A percentile compares a stretch with the other conserved stretches of the same genome.
These are phyloP conservation scores for Alternaria gansuensis DNA, from an alignment of 2,329 filamentous ascomycete genomes.

Conservation along the genomic window DNA sequence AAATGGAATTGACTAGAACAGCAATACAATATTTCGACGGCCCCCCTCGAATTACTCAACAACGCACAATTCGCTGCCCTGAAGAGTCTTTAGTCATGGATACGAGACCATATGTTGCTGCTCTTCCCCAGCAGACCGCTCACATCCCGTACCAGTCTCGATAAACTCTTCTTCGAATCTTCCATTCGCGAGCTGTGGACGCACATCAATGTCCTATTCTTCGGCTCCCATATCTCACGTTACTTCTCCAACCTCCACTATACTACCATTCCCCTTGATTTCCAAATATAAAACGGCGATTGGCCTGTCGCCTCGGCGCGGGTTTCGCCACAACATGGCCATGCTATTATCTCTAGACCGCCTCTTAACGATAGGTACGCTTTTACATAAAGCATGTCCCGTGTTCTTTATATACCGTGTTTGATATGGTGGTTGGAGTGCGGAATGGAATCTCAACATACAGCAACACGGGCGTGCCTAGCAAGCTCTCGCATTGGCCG, in stretches of 20 bases:
- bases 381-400: background rate
- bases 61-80: background rate
- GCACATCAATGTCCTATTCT: conserved; percentile 8
- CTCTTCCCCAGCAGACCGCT: background rate
- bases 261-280: background rate
- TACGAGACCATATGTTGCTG: background rate
- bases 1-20: conserved; percentile 1
- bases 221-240: background rate
- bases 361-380: background rate
- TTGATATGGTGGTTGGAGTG: background rate
- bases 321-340: background rate
- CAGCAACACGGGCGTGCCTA: background rate
- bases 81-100: background rate
- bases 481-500: background rate
- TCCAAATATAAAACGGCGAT: background rate
- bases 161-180: background rate
- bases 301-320: background rate
- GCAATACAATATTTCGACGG: conserved; percentile 4
- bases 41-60: background rate
- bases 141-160: background rate
- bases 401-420: background rate
- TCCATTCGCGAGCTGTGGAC: conserved; percentile 2
- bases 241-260: background rate
- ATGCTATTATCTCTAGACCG: background rate
- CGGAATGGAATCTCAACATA: background rate